These are phyloP conservation scores for Calamus simplicifolius DNA, from an alignment of 176 grass and related monocot genomes.

Conservation along the genomic window DNA sequence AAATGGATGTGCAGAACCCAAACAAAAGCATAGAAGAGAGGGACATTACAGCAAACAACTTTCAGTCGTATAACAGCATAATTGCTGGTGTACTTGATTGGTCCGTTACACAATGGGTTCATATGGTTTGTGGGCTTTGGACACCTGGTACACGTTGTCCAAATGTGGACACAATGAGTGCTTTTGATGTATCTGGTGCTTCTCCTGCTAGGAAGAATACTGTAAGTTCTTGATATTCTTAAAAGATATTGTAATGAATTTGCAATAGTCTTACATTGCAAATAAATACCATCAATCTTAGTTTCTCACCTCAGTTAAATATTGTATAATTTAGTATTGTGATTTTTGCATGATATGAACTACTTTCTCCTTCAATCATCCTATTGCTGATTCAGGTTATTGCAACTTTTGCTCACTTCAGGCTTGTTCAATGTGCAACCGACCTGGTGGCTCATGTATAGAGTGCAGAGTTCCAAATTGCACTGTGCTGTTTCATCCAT, in stretches of 20 bases:
- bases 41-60: conserved; percentile 18
- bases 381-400: background rate
- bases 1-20: conserved; percentile 20
- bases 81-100: conserved; percentile 28
- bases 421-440: conserved; percentile 74
- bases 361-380: no score
- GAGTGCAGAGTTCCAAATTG: conserved; percentile 71
- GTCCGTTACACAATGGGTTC: conserved; percentile 57
- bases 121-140: conserved; percentile 94
- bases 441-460: conserved; percentile 74
- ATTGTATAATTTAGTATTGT: no score
- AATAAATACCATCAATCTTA: no score
- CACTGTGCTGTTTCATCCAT: conserved; percentile 73
- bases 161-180: conserved; percentile 77
- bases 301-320: no score
- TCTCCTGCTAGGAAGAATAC: conserved; percentile 59
- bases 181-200: conserved; percentile 77
- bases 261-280: no score
- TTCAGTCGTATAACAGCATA: conserved; percentile 16
- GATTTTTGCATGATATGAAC: no score
- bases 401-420: conserved; percentile 28
- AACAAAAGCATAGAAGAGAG: conserved; percentile 1
- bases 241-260: background rate
- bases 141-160: conserved; percentile 90
- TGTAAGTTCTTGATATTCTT: conserved; percentile 45